These are phyloP conservation scores for Tylopilus sp. DNA, from an alignment of 1,284 basidiomycete species.

Conservation along the genomic window DNA sequence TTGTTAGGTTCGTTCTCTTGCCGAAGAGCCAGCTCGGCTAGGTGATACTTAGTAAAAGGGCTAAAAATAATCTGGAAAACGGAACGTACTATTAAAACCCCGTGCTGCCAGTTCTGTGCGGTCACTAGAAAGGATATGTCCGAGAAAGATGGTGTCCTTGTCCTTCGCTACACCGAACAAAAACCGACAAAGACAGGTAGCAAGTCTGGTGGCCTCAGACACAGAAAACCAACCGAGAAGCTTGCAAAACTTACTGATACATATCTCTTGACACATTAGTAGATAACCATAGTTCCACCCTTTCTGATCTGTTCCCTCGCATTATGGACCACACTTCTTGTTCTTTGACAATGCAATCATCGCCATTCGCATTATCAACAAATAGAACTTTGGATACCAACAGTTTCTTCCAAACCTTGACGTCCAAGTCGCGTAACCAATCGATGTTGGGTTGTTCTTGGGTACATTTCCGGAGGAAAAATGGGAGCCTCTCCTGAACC, in stretches of 20 bases:
- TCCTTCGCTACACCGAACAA: no score
- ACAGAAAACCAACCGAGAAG: no score
- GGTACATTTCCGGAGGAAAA: slow-evolving; percentile 91
- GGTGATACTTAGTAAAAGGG: no score
- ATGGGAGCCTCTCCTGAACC: slow-evolving; percentile 85
- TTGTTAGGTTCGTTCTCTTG: no score
- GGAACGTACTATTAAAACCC: no score
- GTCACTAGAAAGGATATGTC: no score
- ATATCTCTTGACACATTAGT: slow-evolving; percentile 73
- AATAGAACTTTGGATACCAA: slow-evolving; percentile 14
- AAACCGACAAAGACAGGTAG: no score
- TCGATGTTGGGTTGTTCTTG: slow-evolving; percentile 44
- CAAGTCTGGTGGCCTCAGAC: no score
- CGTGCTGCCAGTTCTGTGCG: no score
- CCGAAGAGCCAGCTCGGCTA: no score
- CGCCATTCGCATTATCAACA: not conserved
- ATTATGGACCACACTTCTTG: slow-evolving; percentile 5
- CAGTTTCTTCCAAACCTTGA: slow-evolving; percentile 10
- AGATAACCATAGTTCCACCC: slow-evolving; percentile 18
- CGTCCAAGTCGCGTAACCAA: slow-evolving; percentile 1
- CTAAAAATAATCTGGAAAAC: no score
- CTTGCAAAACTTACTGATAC: slow-evolving; percentile 75
- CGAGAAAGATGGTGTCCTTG: no score
- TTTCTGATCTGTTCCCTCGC: not conserved
- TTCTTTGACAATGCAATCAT: not conserved